Evolutionary conservation across 345 rosid genomes (phyloP).

Genomic region (Heritiera fomes): DNA sequence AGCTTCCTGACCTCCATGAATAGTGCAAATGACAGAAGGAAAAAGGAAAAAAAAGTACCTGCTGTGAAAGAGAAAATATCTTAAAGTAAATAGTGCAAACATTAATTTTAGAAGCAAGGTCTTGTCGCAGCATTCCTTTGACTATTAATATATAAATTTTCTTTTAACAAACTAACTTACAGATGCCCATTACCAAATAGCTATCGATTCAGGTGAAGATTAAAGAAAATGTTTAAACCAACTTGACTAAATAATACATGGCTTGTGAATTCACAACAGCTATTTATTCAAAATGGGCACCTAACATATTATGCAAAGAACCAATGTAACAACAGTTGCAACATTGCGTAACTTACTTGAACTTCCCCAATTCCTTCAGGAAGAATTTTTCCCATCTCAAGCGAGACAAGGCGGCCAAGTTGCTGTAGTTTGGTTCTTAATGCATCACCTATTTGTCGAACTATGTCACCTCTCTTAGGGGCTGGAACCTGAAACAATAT

Average conservation of each 20-base stretch:
- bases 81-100: too few species aligned
- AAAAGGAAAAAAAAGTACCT: too few species aligned
- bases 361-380: conserved; percentile 99
- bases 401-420: conserved; percentile 87
- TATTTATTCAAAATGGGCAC: neutral
- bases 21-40: too few species aligned
- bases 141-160: neutral
- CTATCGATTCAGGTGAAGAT: neutral
- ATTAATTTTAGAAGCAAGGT: too few species aligned
- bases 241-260: neutral
- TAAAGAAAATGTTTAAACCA: neutral
- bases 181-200: neutral
- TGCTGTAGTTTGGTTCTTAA: conserved; percentile 72
- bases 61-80: too few species aligned
- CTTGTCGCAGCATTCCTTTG: too few species aligned
- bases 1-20: too few species aligned
- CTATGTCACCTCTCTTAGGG: conserved; percentile 97
- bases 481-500: conserved; percentile 70
- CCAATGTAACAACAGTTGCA: neutral
- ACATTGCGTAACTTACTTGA: conserved; percentile 52
- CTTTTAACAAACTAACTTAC: neutral
- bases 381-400: conserved; percentile 97
- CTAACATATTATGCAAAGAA: neutral
- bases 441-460: conserved; percentile 95
- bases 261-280: neutral